phyloP scores from a whole-genome alignment of 257 asterid species.

The Solanum okadae region DNA sequence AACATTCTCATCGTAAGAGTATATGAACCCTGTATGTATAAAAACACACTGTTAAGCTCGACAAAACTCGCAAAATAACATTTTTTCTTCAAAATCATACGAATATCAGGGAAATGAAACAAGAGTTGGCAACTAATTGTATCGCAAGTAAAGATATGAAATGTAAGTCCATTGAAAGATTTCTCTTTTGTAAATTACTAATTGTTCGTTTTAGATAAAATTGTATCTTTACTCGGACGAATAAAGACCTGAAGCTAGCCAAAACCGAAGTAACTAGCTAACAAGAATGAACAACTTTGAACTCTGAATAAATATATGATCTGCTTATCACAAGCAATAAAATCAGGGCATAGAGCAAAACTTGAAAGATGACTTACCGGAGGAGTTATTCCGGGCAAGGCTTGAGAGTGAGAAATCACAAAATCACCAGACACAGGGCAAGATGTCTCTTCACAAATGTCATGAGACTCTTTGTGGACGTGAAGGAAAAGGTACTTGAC shows the following conservation, averaged over 20 bases:
- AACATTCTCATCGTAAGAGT: conserved; percentile 17
- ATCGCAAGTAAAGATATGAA: not conserved
- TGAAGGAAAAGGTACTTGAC: conserved; percentile 23
- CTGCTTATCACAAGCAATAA: not conserved
- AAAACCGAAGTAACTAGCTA: not conserved
- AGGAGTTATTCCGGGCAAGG: conserved; percentile 23
- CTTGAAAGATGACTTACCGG: conserved; percentile 14
- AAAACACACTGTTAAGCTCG: not conserved
- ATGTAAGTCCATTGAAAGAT: not conserved
- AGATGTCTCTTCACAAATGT: conserved; percentile 15
- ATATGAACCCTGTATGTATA: conserved; percentile 21
- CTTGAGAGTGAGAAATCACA: conserved; percentile 19
- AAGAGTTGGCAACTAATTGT: not conserved
- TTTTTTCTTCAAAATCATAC: not conserved
- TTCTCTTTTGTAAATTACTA: not conserved
- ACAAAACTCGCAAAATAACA: not conserved
- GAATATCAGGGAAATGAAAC: not conserved
- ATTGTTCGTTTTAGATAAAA: not conserved
- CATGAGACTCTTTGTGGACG: conserved; percentile 24
- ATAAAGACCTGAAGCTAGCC: not conserved
- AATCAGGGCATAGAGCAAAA: not conserved
- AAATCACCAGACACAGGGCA: conserved; percentile 36
- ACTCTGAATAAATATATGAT: not conserved
- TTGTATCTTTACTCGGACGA: not conserved
- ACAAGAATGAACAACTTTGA: not conserved